phyloP scores from a whole-genome alignment of 2,329 filamentous ascomycete species.

The Hypoxylon sp. region DNA sequence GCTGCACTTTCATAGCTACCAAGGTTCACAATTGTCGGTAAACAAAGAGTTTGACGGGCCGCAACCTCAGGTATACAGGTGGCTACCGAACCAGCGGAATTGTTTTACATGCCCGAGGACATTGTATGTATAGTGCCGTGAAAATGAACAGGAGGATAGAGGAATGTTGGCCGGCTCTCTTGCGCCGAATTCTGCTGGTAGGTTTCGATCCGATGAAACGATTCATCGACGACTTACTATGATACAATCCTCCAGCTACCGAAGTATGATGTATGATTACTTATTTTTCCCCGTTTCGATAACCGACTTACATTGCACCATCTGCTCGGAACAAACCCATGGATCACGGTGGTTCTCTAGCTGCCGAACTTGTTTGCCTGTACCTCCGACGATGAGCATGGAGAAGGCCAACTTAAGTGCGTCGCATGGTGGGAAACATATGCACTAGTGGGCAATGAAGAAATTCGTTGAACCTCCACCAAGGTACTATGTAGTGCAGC shows the following conservation, averaged over 20 bases:
- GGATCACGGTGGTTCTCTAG: constrained; percentile 6
- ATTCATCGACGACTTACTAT: constrained; percentile 39
- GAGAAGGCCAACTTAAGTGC: background rate
- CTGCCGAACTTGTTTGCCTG: constrained; percentile 19
- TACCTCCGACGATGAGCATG: constrained; percentile 12
- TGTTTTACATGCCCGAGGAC: constrained; percentile 6
- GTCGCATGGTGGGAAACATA: constrained; percentile 6
- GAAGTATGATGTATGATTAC: background rate
- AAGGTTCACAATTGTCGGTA: constrained; percentile 16
- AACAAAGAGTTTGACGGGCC: constrained; percentile 24
- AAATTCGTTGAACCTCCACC: constrained; percentile 18
- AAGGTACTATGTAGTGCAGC: constrained; percentile 28
- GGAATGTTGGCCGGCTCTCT: constrained; percentile 9
- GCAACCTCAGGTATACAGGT: background rate
- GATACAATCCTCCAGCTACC: constrained; percentile 25
- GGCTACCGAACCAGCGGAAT: constrained; percentile 19
- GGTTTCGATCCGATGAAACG: constrained; percentile 39
- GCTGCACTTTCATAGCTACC: constrained; percentile 12
- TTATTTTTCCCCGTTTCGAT: constrained; percentile 18
- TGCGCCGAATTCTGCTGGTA: constrained; percentile 8
- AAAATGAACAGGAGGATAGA: constrained; percentile 15
- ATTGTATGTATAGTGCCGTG: background rate
- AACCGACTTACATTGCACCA: constrained; percentile 7
- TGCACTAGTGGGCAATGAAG: constrained; percentile 7
- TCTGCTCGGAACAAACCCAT: background rate